Conservation (phyloP, 257 asterid species). For the Gentiana straminea region DNA sequence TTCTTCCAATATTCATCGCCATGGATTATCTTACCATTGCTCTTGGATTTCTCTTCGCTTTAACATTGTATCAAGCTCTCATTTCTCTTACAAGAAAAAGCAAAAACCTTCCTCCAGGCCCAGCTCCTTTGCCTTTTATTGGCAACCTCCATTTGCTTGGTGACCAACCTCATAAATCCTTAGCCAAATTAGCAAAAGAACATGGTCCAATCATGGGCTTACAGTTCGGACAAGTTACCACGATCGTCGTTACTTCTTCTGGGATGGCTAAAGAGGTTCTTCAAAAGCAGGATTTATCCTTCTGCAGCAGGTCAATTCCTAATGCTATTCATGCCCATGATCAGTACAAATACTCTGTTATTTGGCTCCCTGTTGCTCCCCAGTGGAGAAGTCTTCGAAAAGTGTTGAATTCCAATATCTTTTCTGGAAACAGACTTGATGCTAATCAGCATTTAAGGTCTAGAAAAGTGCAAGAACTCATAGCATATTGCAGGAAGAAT, state of each 20-base stretch:
- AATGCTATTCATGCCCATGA: slow-evolving; percentile 52
- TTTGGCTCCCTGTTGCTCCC: slow-evolving; percentile 53
- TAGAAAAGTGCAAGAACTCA: slow-evolving; percentile 33
- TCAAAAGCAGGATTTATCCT: slow-evolving; percentile 53
- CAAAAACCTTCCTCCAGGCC: slow-evolving; percentile 20
- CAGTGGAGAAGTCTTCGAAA: slow-evolving; percentile 64
- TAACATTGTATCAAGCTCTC: slow-evolving; percentile 7
- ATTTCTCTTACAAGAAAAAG: background rate
- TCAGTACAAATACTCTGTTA: slow-evolving; percentile 48
- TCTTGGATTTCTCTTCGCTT: slow-evolving; percentile 33
- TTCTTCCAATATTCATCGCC: background rate
- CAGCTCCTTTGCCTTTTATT: slow-evolving; percentile 56
- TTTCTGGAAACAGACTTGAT: slow-evolving; percentile 53
- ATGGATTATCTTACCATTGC: slow-evolving; percentile 12
- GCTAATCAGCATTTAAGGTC: slow-evolving; percentile 44
- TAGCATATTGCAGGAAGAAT: slow-evolving; percentile 21
- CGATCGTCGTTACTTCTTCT: slow-evolving; percentile 54
- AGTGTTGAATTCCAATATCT: slow-evolving; percentile 42
- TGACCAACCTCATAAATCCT: slow-evolving; percentile 54
- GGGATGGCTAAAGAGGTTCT: slow-evolving; percentile 48
- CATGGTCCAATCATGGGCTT: slow-evolving; percentile 66
- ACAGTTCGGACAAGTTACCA: slow-evolving; percentile 42
- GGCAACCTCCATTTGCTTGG: slow-evolving; percentile 72
- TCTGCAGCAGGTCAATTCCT: slow-evolving; percentile 41
- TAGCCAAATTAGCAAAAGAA: slow-evolving; percentile 38